Conservation (phyloP, 139 green algal genomes). For the Chlamydomonas asymmetrica region DNA sequence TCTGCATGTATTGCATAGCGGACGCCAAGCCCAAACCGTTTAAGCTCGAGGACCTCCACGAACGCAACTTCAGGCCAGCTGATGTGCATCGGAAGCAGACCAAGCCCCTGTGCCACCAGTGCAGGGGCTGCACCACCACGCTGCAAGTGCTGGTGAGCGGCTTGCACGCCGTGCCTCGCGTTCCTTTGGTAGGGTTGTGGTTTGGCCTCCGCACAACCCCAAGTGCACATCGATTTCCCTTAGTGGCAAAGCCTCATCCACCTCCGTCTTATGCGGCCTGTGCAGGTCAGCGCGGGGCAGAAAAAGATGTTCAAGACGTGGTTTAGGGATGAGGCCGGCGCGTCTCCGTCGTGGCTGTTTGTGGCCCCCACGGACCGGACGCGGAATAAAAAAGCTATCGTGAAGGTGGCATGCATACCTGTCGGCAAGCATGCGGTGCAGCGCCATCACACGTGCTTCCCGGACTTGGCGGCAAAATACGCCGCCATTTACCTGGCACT, state of each 20-base stretch:
- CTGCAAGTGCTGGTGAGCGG: slow-evolving; percentile 29
- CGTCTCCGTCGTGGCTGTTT: slow-evolving; percentile 46
- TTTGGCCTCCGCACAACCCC: background rate
- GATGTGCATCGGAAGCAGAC: slow-evolving; percentile 11
- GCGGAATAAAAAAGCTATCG: slow-evolving; percentile 23
- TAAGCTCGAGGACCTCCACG: slow-evolving; percentile 4
- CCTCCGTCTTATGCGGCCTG: background rate
- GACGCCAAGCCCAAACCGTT: slow-evolving; percentile 9
- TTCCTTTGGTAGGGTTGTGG: background rate
- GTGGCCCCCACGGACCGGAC: slow-evolving; percentile 29
- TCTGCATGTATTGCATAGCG: slow-evolving; percentile 32
- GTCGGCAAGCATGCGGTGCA: slow-evolving; percentile 29
- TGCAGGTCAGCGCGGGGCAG: slow-evolving; percentile 19
- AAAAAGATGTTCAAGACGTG: slow-evolving; percentile 36
- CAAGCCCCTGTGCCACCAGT: slow-evolving; percentile 19
- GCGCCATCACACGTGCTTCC: slow-evolving; percentile 8
- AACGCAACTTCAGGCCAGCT: slow-evolving; percentile 26
- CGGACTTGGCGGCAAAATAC: slow-evolving; percentile 19
- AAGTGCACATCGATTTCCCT: background rate
- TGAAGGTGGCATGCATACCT: slow-evolving; percentile 46
- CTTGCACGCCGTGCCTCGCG: background rate
- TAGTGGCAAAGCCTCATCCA: background rate
- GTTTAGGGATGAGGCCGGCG: slow-evolving; percentile 40
- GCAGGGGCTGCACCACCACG: slow-evolving; percentile 25
- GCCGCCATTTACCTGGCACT: slow-evolving; percentile 40